Evolutionary conservation across 1,284 basidiomycete species (phyloP).

Genomic region (Cutaneotrichosporon cyanovorans): DNA sequence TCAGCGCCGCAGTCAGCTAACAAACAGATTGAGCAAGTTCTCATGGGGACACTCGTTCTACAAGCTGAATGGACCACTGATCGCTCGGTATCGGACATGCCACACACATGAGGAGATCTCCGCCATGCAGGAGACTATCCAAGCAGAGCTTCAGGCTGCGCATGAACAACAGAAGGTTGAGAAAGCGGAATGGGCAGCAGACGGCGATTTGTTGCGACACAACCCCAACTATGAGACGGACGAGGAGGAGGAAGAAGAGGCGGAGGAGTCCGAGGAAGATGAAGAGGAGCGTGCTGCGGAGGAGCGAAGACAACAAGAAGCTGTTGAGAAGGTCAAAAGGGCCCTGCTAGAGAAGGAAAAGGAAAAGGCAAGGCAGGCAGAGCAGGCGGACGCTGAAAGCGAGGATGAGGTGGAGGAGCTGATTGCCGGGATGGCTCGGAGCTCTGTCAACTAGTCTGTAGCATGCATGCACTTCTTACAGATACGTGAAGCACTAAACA

Average conservation of each 20-base stretch:
- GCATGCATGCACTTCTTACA: slow-evolving; percentile 5
- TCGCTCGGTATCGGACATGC: slow-evolving; percentile 68
- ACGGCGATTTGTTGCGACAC: slow-evolving; percentile 51
- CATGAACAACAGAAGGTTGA: slow-evolving; percentile 53
- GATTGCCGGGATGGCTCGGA: slow-evolving; percentile 19
- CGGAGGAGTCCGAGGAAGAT: slow-evolving; percentile 12
- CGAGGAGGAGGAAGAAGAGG: slow-evolving; percentile 17
- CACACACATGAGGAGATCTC: slow-evolving; percentile 57
- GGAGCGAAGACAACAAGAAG: no score
- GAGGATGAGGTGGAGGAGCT: no score
- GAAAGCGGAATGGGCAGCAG: slow-evolving; percentile 48
- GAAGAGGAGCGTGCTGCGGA: slow-evolving; percentile 8
- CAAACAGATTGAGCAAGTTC: slow-evolving; percentile 58
- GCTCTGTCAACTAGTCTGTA: slow-evolving; percentile 6
- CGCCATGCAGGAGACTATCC: slow-evolving; percentile 62
- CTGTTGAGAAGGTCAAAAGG: no score
- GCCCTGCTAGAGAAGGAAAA: no score
- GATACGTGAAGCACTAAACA: no score
- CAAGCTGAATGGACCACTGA: slow-evolving; percentile 65
- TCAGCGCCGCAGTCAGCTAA: neutral
- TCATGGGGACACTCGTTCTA: slow-evolving; percentile 83
- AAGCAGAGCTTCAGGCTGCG: slow-evolving; percentile 62
- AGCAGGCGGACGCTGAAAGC: no score
- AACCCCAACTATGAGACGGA: slow-evolving; percentile 53
- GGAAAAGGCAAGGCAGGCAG: no score